Conservation (phyloP, 371 early-diverging fungal species). For the Nematocida sp. region DNA sequence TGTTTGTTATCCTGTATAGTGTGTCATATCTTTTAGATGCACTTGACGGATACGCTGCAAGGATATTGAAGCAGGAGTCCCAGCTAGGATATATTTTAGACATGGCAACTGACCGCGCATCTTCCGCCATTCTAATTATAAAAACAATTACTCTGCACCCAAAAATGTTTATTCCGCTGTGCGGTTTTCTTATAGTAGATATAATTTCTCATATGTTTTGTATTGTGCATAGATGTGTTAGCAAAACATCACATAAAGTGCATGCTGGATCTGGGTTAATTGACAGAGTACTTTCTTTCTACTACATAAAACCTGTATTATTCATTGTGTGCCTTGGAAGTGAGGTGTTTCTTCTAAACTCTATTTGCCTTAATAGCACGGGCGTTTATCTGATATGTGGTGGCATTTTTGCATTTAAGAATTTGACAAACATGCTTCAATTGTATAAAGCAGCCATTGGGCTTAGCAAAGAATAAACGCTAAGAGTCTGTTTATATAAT, state of each 20-base stretch:
- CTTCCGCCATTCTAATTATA: constrained; percentile 47
- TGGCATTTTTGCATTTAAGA: constrained; percentile 18
- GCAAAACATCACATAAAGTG: constrained; percentile 30
- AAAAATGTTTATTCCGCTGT: background rate
- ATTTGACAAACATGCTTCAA: constrained; percentile 39
- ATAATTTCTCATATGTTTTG: constrained; percentile 34
- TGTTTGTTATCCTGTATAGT: constrained; percentile 72
- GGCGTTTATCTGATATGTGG: background rate
- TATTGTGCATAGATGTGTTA: constrained; percentile 1
- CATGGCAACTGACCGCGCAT: constrained; percentile 63
- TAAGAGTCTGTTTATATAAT: background rate
- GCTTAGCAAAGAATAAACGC: constrained; percentile 13
- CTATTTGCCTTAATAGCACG: background rate
- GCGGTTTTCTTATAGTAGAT: constrained; percentile 20
- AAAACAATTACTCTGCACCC: constrained; percentile 6
- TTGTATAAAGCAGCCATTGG: constrained; percentile 3
- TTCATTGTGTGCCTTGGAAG: constrained; percentile 2
- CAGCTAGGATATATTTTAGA: constrained; percentile 61
- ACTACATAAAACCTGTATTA: constrained; percentile 19
- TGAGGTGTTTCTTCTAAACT: constrained; percentile 34
- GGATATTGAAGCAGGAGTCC: constrained; percentile 80
- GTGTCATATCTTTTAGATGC: constrained; percentile 85
- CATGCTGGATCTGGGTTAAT: background rate
- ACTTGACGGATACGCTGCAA: constrained; percentile 85
- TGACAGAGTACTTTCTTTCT: constrained; percentile 30